Percentiles rank a stretch among this genome's conserved stretches.
Conservation (phyloP, 179 eudicot species). For the Kewa caespitosa region DNA sequence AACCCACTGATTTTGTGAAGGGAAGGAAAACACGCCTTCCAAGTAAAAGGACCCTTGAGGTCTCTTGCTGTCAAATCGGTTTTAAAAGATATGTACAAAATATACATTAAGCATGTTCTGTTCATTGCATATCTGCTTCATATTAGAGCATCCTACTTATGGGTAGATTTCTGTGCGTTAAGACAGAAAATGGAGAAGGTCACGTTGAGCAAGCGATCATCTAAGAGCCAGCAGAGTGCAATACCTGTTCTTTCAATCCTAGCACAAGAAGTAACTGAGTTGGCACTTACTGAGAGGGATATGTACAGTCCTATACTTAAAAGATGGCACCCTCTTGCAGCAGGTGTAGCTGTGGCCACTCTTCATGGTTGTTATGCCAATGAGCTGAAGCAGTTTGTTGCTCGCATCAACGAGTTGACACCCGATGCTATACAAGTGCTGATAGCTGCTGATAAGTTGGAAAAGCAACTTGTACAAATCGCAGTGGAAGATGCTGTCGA, state of each 20-base stretch:
- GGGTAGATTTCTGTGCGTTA: constrained; percentile 14
- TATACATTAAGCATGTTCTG: neutral
- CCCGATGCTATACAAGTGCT: constrained; percentile 87
- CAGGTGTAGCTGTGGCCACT: constrained; percentile 81
- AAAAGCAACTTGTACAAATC: constrained; percentile 81
- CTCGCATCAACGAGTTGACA: constrained; percentile 69
- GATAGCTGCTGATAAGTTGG: constrained; percentile 81
- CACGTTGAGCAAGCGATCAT: constrained; percentile 55
- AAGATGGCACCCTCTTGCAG: constrained; percentile 89
- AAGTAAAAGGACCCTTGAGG: too few relatives aligned
- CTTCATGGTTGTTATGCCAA: constrained; percentile 76
- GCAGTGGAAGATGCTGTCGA: constrained; percentile 92
- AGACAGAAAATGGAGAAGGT: constrained; percentile 79
- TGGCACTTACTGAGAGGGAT: constrained; percentile 83
- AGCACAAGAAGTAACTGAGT: constrained; percentile 77
- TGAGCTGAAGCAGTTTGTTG: constrained; percentile 81
- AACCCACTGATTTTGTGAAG: too few relatives aligned
- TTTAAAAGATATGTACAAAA: too few relatives aligned
- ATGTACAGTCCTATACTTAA: constrained; percentile 76
- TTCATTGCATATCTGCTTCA: too few relatives aligned
- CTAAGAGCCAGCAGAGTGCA: constrained; percentile 54
- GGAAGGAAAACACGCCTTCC: too few relatives aligned
- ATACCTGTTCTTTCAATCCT: constrained; percentile 77
- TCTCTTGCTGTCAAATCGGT: too few relatives aligned
- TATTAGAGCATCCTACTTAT: neutral